Base-by-base conservation (phyloP, 805 yeast genomes). In the Barnettozyma pratensis region DNA sequence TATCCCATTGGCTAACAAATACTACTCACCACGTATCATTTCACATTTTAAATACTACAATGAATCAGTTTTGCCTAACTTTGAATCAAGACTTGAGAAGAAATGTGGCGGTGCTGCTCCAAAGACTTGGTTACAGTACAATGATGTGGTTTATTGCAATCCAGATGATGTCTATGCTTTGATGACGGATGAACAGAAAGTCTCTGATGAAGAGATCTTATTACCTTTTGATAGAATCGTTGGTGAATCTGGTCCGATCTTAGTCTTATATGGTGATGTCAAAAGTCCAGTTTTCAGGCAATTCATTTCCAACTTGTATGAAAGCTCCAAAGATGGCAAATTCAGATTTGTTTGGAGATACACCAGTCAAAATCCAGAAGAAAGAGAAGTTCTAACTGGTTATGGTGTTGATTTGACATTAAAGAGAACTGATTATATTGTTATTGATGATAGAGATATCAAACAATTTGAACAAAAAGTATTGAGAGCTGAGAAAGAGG, bases 141-240 rank as follows among this genome's bases (percentile, higher is more conserved):
- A 83, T 49, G 77, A 77, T 43, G 70, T 72, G 28, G 62, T 74
- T 2, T 84, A 83, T 59, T 82, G 90, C 57, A 77, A 83, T 8
- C 69, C 83, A 3, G 87, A 80, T 47, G 96, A 85, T 49, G 75
- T 89, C 1, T 94, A 79, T 63, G 96, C 97, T 3, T 71, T 94
- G 48, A 83, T 85, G 62, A 77, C 88, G 0, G 70, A 70, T 28
- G 56, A 61, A 0, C 37, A 50, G 12, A 10, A n/a, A 6, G 9
- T 40, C 2, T 42, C 43, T 2, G 54, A 53, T 5, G 59, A 64
- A 1, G 50, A 50, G 4, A 43, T 50, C 3, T 30, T 67, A 12
- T 41, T 67, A 4, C 71, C 79, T 0, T 75, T 77, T 51, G 97
- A 92, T 58, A 72, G 89, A 48, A 68, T 85, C 0, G 71, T 87